Conservation (phyloP, 495 filamentous ascomycete genomes). For the Chaetomium cochliodes region DNA sequence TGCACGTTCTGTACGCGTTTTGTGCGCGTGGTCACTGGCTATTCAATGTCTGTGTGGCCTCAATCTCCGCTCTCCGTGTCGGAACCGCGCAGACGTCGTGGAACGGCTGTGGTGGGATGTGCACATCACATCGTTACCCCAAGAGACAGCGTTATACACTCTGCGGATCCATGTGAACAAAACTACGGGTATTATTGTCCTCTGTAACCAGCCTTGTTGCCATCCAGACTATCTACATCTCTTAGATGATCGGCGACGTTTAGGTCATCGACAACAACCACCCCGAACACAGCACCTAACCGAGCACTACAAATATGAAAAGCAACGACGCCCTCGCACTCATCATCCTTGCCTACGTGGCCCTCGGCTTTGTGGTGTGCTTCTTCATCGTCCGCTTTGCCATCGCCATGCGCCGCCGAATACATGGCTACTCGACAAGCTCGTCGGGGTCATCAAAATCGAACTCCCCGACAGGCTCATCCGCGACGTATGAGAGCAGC, state of each 20-base stretch:
- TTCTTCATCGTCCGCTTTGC: conserved; percentile 14
- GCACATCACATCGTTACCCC: background rate
- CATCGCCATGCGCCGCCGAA: conserved; percentile 8
- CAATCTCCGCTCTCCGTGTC: background rate
- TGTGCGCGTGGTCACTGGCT: background rate
- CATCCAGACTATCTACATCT: background rate
- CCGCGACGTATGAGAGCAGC: background rate
- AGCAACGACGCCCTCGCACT: conserved; percentile 20
- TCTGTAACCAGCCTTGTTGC: background rate
- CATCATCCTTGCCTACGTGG: conserved; percentile 19
- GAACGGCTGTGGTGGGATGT: background rate
- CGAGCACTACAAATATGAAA: conserved; percentile 8
- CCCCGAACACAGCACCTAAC: background rate
- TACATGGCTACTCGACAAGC: background rate
- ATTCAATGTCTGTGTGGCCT: background rate
- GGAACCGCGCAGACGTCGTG: background rate
- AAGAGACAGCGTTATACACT: background rate
- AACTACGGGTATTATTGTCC: background rate
- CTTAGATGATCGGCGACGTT: background rate
- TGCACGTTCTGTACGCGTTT: background rate
- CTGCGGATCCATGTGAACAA: background rate
- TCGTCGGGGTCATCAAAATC: background rate
- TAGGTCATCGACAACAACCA: background rate
- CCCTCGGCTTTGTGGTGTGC: conserved; percentile 1
- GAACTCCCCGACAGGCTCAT: background rate